Base-by-base conservation (phyloP, 164 flowering plant genomes). In the Chloranthus sessilifolius region DNA sequence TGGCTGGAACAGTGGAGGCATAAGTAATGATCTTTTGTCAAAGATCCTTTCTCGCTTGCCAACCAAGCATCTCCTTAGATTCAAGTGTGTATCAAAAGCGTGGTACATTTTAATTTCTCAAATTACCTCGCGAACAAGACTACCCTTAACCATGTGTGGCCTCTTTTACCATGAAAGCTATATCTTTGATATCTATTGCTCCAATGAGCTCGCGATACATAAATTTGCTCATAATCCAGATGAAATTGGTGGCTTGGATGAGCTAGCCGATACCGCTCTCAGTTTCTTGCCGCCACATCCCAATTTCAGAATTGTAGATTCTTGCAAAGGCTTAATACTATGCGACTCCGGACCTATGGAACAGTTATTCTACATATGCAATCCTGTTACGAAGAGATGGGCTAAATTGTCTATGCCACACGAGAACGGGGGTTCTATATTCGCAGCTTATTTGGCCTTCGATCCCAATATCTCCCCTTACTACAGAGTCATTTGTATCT, bases 271-370 rank as follows among this genome's bases (percentile, higher is more conserved):
- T 21, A 23, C 27, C 12, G 24, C 6, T 23, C 46, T 43, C n/a
- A 21, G 28, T 7, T 43, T 43, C 29, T 23, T 43, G 46, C 46
- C 46, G 3, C 5, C 11, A 10, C 24, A 22, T 10, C 28, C 22
- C 22, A 22, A 43, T 10, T 22, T 23, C 15, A 43, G 46, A 23
- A 43, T 43, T 22, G n/a, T 43, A 14, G 46, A 43, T 11, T 43
- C 28, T 23, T 23, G 46, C 46, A 43, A 43, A 11, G 46, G 46
- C 5, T 43, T 43, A 28, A 12, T 43, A 22, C 46, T 43, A 4
- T 43, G 46, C 15, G 9, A 15, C 7, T 15, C 0, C 4, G 11
- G 24, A 3, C 11, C 24, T 4, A 22, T 22, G 14, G 5, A 3
- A 9, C 11, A 7, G 7, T 9, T 9, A 9, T 43, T 22, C 28